These are phyloP conservation scores for Aspergillus glaucus DNA, from an alignment of 2,329 filamentous ascomycete species.

Conservation along the genomic window DNA sequence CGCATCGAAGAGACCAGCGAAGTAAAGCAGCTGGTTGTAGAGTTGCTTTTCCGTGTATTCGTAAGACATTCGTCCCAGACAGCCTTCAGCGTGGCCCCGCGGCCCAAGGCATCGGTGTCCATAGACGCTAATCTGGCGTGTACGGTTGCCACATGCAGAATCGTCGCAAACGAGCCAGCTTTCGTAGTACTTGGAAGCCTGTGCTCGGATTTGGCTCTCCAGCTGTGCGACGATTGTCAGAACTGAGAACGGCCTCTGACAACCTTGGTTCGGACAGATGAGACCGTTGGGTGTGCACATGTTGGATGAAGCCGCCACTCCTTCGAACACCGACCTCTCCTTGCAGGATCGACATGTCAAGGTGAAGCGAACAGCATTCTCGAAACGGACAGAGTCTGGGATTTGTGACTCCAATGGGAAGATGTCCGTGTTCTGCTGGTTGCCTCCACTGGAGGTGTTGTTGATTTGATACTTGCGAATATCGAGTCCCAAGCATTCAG, in stretches of 20 bases:
- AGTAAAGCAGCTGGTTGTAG: conserved; percentile 92
- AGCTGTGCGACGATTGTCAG: conserved; percentile 79
- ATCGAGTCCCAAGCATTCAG: conserved; percentile 90
- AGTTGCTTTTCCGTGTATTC: conserved; percentile 82
- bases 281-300: conserved; percentile 69
- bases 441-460: conserved; percentile 50
- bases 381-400: conserved; percentile 83
- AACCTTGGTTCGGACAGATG: conserved; percentile 59
- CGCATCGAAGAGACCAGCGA: conserved; percentile 77
- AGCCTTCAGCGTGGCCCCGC: conserved; percentile 75
- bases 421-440: conserved; percentile 61
- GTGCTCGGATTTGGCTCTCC: conserved; percentile 71
- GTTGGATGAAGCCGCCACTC: conserved; percentile 55
- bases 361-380: conserved; percentile 67
- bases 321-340: conserved; percentile 65
- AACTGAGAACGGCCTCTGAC: conserved; percentile 58
- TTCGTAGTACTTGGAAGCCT: conserved; percentile 82
- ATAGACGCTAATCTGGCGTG: conserved; percentile 88
- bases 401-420: conserved; percentile 92
- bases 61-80: conserved; percentile 79
- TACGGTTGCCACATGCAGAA: conserved; percentile 74
- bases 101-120: conserved; percentile 85
- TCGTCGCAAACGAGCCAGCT: conserved; percentile 90
- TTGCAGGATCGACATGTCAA: conserved; percentile 81
- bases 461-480: conserved; percentile 76